phyloP scores from a whole-genome alignment of 75 land plant genomes.

The Adiantum capillusveneris region DNA sequence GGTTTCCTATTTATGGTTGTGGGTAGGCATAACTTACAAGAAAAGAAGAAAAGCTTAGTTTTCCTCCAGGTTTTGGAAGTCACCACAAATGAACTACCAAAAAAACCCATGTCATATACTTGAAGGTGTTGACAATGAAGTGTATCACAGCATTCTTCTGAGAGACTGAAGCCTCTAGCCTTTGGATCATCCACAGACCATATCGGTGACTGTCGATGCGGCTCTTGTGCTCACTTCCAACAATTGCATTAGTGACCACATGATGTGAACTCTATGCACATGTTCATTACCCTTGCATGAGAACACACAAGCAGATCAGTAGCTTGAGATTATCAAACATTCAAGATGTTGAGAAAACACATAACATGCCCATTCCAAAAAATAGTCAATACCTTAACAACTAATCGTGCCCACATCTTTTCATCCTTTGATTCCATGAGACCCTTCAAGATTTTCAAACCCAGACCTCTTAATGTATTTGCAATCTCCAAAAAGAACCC shows the following conservation, averaged over 20 bases:
- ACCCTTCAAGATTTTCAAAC: slow-evolving; percentile 73
- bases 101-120: too few relatives aligned
- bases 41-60: too few relatives aligned
- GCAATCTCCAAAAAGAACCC: slow-evolving; percentile 79
- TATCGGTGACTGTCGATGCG: too few relatives aligned
- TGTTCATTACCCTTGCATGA: slow-evolving; percentile 47
- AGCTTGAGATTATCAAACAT: background rate
- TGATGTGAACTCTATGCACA: slow-evolving; percentile 49
- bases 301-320: background rate
- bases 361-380: background rate
- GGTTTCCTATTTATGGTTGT: too few relatives aligned
- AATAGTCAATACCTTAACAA: slow-evolving; percentile 49
- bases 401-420: slow-evolving; percentile 78
- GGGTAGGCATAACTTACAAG: too few relatives aligned
- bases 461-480: slow-evolving; percentile 56
- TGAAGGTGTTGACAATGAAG: too few relatives aligned
- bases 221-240: too few relatives aligned
- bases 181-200: too few relatives aligned
- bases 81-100: too few relatives aligned
- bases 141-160: too few relatives aligned
- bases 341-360: background rate
- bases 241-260: slow-evolving; percentile 41
- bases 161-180: too few relatives aligned
- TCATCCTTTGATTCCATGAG: slow-evolving; percentile 55
- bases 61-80: too few relatives aligned